A percentile compares a stretch with the other conserved stretches of the same genome.
These are phyloP conservation scores for Talaromyces sp. DNA, from an alignment of 2,329 filamentous ascomycete species.

Conservation along the genomic window DNA sequence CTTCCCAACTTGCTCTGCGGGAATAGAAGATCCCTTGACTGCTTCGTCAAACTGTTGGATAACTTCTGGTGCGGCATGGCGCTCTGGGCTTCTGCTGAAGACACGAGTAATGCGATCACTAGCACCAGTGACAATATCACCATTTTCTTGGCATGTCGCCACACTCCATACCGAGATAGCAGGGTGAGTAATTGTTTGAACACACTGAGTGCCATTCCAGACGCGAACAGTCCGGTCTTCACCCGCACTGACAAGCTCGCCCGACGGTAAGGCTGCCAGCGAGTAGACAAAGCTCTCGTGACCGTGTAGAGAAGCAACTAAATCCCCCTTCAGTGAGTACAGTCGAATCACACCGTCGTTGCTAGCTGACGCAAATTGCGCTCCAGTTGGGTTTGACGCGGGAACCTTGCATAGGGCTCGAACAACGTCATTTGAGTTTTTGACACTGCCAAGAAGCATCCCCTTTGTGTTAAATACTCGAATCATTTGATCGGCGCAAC, in stretches of 20 bases:
- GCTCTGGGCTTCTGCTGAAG: conserved; percentile 73
- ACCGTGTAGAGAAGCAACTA: conserved; percentile 76
- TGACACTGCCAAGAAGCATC: conserved; percentile 65
- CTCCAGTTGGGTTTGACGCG: conserved; percentile 72
- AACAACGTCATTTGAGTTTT: conserved; percentile 78
- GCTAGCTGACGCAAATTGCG: conserved; percentile 90
- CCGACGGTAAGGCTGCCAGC: conserved; percentile 73
- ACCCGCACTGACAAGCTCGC: conserved; percentile 86
- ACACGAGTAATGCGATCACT: conserved; percentile 85
- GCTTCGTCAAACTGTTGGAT: conserved; percentile 78
- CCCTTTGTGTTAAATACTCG: conserved; percentile 74
- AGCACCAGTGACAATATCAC: conserved; percentile 90
- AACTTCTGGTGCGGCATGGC: conserved; percentile 69
- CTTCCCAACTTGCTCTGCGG: conserved; percentile 77
- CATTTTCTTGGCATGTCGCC: conserved; percentile 76
- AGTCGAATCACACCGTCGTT: conserved; percentile 89
- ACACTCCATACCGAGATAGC: conserved; percentile 96
- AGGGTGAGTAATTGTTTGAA: conserved; percentile 95
- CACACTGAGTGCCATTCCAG: conserved; percentile 79
- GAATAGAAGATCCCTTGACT: conserved; percentile 81
- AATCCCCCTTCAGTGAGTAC: conserved; percentile 79
- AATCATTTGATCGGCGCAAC: conserved; percentile 86
- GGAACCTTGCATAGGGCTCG: conserved; percentile 86
- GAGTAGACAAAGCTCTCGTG: conserved; percentile 97
- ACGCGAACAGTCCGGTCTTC: conserved; percentile 92